A percentile compares a stretch with the other conserved stretches of the same genome.
Conservation (phyloP, 2,329 filamentous ascomycete genomes). For the Paraconiothyrium sp. region DNA sequence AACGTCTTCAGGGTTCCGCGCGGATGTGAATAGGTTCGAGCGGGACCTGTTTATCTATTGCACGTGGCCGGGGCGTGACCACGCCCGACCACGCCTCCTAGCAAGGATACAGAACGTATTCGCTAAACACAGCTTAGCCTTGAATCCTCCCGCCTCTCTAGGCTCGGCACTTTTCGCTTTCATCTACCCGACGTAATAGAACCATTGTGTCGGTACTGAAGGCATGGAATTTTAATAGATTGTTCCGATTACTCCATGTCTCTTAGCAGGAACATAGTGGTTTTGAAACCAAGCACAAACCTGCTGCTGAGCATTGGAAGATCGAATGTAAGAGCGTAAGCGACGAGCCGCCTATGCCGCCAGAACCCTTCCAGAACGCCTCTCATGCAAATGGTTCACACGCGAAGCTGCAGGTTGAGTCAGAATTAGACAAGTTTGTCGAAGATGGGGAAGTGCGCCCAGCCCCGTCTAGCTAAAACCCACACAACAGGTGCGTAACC, state of each 20-base stretch:
- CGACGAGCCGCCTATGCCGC: neutral
- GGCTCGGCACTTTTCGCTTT: slow-evolving; percentile 11
- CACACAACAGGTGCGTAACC: neutral
- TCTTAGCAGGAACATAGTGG: neutral
- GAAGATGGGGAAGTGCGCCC: neutral
- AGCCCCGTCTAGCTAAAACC: neutral
- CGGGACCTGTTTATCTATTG: slow-evolving; percentile 8
- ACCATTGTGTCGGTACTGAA: neutral
- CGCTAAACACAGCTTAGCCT: slow-evolving; percentile 4
- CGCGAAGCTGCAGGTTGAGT: slow-evolving; percentile 7
- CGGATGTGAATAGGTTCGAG: neutral
- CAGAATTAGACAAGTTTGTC: neutral
- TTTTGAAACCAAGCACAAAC: neutral
- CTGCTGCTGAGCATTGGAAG: neutral
- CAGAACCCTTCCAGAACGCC: neutral
- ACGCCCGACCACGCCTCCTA: slow-evolving; percentile 3
- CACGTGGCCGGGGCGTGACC: slow-evolving; percentile 5
- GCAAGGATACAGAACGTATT: slow-evolving; percentile 5
- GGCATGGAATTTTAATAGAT: neutral
- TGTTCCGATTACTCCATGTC: neutral
- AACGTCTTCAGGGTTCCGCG: slow-evolving; percentile 1
- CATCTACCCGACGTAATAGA: neutral
- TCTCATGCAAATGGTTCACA: slow-evolving; percentile 1
- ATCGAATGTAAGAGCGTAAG: neutral
- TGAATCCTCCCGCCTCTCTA: slow-evolving; percentile 12